Base-by-base conservation (phyloP, 2,329 filamentous ascomycete species). In the Scedosporium dehoogii region DNA sequence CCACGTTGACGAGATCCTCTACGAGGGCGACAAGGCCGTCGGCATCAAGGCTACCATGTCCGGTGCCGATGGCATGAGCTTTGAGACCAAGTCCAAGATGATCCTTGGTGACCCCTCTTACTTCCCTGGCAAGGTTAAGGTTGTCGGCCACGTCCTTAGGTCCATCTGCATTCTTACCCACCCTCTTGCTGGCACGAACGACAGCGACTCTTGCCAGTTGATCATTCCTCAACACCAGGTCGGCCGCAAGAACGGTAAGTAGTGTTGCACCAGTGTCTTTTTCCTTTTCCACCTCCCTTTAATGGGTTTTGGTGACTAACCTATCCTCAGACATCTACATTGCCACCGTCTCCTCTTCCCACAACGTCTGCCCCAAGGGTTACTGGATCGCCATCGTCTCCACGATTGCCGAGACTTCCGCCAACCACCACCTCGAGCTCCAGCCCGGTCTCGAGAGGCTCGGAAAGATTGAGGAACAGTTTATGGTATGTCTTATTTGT, bases 341-440 rank as follows among this genome's bases (percentile, higher is more conserved):
- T 72, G 93, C 94, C 63, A 90, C 94, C 74, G 92, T 99, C 64
- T 97, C 92, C 1, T 91, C 91, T 46, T 91, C 92, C 44, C 96
- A 99, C 81, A 97, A 96, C 71, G 96, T 99, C 69, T 97, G 93
- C 80, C 94, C 96, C 70, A 96, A 96, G 84, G 93, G 93, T 65
- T 97, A 97, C 85, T 99, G 96, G 82, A 91, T 99, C 69, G 94
- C 94, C 70, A 99, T 97, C 65, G 93, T 99, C 67, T 96, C 92
- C 58, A 99, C 94, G 64, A 97, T 99, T 72, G 91, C 94, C 66
- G 96, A 99, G 81, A 88, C 87, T 55, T 80, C 87, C 65, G 87
- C 90, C 67, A 97, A 99, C 83, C 92, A 96, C 78, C 94, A 99
- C 77, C 81, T 97, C 63, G 94, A 99, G 80, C 87, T 99, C 53